These are phyloP conservation scores for Quercus bicolor DNA, from an alignment of 306 rosid species.

Conservation along the genomic window DNA sequence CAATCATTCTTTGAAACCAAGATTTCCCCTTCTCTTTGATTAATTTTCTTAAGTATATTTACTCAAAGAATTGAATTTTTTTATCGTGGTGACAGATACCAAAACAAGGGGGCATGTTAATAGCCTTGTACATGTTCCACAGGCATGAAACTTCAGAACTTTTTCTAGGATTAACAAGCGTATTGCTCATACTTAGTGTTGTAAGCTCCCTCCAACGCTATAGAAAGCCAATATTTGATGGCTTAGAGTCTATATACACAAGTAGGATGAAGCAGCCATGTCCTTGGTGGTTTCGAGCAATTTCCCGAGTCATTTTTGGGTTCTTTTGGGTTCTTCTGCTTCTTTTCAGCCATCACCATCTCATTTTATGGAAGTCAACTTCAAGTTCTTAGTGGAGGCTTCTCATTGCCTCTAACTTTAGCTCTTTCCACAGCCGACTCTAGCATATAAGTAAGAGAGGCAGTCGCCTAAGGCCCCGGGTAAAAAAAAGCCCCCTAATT, in stretches of 20 bases:
- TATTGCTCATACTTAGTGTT: conserved; percentile 38
- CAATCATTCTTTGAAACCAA: too few relatives aligned
- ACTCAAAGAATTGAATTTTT: neutral
- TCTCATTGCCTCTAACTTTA: conserved; percentile 47
- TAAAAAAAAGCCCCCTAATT: too few relatives aligned
- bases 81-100: conserved; percentile 27
- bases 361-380: too few relatives aligned
- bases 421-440: too few relatives aligned
- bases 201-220: conserved; percentile 49
- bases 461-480: too few relatives aligned
- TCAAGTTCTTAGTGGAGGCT: conserved; percentile 43
- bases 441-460: too few relatives aligned
- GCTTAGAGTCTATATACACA: conserved; percentile 39
- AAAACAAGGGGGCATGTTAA: conserved; percentile 35
- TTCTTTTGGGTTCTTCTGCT: too few relatives aligned
- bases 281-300: conserved; percentile 47
- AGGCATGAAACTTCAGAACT: conserved; percentile 21
- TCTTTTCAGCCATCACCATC: too few relatives aligned
- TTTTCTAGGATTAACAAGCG: conserved; percentile 29
- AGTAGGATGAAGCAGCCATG: conserved; percentile 37
- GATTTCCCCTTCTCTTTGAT: neutral
- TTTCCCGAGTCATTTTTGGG: too few relatives aligned
- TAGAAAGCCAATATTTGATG: conserved; percentile 53
- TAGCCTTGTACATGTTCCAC: conserved; percentile 35
- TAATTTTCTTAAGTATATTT: neutral